Evolutionary conservation across 352 stramenopile species (phyloP).

Genomic region (Globisporangium camurandrum): DNA sequence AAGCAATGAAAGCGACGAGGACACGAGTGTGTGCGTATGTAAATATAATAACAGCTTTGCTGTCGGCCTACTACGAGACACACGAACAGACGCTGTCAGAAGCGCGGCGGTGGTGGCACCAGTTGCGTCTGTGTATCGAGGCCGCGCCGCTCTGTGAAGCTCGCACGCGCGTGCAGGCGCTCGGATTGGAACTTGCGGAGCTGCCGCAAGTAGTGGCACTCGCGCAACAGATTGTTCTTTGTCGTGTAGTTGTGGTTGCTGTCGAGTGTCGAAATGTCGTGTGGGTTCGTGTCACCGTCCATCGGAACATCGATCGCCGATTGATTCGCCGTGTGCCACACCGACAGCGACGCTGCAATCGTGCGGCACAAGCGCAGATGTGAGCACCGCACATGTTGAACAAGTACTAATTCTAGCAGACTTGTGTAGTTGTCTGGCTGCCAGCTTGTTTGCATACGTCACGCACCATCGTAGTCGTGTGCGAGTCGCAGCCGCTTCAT

Average conservation of each 20-base stretch:
- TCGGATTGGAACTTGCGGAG: slow-evolving; percentile 67
- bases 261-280: slow-evolving; percentile 11
- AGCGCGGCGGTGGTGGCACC: slow-evolving; percentile 20
- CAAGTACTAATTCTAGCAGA: not conserved
- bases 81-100: too few relatives aligned
- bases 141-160: slow-evolving; percentile 30
- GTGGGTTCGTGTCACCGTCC: slow-evolving; percentile 18
- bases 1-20: not conserved
- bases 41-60: too few relatives aligned
- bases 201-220: slow-evolving; percentile 74
- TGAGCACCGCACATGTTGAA: not conserved
- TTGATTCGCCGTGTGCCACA: not conserved
- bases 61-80: too few relatives aligned
- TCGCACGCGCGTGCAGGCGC: slow-evolving; percentile 27
- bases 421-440: too few relatives aligned
- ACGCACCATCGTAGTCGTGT: slow-evolving; percentile 45
- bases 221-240: slow-evolving; percentile 53
- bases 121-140: slow-evolving; percentile 6
- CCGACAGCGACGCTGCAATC: slow-evolving; percentile 6
- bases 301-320: slow-evolving; percentile 4
- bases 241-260: slow-evolving; percentile 28
- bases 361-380: too few relatives aligned
- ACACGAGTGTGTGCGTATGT: not conserved
- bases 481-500: slow-evolving; percentile 70
- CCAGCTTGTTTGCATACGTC: too few relatives aligned